Base-by-base conservation (phyloP, 2,329 filamentous ascomycete species). In the Alternaria gansuensis region DNA sequence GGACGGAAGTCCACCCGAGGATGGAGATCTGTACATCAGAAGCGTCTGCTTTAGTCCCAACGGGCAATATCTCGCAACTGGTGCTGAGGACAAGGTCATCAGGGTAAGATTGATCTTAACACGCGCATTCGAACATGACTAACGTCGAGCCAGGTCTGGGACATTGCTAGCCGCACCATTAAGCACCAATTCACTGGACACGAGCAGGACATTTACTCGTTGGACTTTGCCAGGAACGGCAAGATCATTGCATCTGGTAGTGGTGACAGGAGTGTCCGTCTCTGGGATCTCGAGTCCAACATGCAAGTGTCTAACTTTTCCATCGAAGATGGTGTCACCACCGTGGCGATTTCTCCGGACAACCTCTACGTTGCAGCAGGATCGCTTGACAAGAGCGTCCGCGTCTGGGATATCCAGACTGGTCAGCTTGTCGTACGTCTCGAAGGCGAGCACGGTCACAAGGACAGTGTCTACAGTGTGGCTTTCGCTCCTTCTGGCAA, bases 11-110 rank as follows among this genome's bases (percentile, higher is more conserved):
- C 91, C 93, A 44, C 92, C 96, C 67, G 88, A 93, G 69, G 89
- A 91, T 54, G 93, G 94, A 28, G 95, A 99, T 79, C 83, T 99
- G 31, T 99, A 98, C 79, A 99, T 99, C 70, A 85, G 95, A 70
- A 98, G 94, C 72, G 95, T 99, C 54, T 99, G 95, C 84, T 99
- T 99, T 84, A 98, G 94, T 75, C 95, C 95, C 11, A 93, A 98
- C 77, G 94, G 95, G 61, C 90, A 90, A 73, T 97, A 92, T 71
- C 86, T 99, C 33, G 95, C 95, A 4, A 99, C 95, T 14, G 95
- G 95, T 75, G 95, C 95, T 2, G 95, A 99, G 78, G 95, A 99
- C 80, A 98, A 97, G 82, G 86, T 97, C 72, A 98, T 99, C 75
- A 85, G 95, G 71, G 93, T 94, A 85, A 82, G 90, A 81, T 41